Conservation (phyloP, 148 eudicot genomes). For the Rhododendron ferrugineum region DNA sequence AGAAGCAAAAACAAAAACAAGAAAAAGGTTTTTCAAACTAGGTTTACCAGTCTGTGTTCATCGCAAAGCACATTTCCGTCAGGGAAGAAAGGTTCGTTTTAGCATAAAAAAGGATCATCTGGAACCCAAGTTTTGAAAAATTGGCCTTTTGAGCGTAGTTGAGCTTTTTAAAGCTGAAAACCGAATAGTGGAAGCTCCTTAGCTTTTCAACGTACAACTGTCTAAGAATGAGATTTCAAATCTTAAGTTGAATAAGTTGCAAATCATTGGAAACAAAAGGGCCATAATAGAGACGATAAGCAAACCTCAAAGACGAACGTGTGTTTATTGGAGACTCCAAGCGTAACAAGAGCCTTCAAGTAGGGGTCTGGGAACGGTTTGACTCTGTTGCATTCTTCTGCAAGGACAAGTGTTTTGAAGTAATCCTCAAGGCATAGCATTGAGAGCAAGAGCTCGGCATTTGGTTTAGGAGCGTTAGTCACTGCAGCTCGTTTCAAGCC, state of each 20-base stretch:
- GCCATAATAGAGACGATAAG: neutral
- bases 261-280: neutral
- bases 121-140: neutral
- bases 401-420: constrained; percentile 62
- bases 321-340: constrained; percentile 1
- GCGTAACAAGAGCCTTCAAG: constrained; percentile 47
- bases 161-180: neutral
- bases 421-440: constrained; percentile 66
- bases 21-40: too few relatives aligned
- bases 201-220: neutral
- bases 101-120: neutral
- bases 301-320: neutral
- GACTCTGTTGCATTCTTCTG: constrained; percentile 77
- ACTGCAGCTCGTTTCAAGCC: constrained; percentile 97
- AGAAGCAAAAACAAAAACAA: neutral
- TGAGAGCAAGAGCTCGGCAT: constrained; percentile 83
- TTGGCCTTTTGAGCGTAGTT: neutral
- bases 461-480: constrained; percentile 78
- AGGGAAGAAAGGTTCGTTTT: neutral
- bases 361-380: constrained; percentile 92
- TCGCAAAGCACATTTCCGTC: neutral
- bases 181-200: neutral
- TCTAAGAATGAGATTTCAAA: neutral
- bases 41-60: neutral
- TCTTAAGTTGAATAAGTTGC: neutral